Evolutionary conservation across 1,139 yeast genomes (phyloP), one percentile per base, ranked within the genome.

Genomic region (Komagataea norvegica): DNA sequence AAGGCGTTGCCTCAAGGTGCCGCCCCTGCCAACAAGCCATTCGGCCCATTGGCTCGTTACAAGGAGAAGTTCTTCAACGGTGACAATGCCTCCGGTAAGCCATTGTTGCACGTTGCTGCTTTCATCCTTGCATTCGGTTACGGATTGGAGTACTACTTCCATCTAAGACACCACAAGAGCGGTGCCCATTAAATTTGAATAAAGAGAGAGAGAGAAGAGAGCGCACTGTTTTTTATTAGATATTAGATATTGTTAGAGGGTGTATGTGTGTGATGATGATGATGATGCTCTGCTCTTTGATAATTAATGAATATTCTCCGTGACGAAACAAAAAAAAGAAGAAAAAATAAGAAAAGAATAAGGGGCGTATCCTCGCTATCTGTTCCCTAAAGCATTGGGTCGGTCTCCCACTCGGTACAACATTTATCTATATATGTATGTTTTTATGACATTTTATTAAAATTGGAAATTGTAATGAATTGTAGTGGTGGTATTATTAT

Each of bases 1-100:
- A 85, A 89, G 73, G 81, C 88, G 56, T 78, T 91, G 59, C 98
- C 98, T 61, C 89, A 88, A 65, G 98, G 98, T 35, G 72, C 85
- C 47, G 93, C 95, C 46, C 80, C 89, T 48, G 70, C 78, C 48
- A 69, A 72, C 62, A 74, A 78, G 63, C 79, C 93, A 55, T 66
- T 75, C 53, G 77, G 84, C 52, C 79, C 88, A 55, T 64, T 83
- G 52, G 88, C 82, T 55, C 65, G 75, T 65, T 85, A 85, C 73
- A 79, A 75, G 66, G 86, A 82, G 59, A 84, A 81, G 59, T 84
- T 72, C 72, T 79, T 79, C 56, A 83, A 81, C 56, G 85, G 81
- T 51, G 85, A 79, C 55, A 80, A 82, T 55, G 88, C 87, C 56
- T 70, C 81, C 43, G 91, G 88, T 61, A 77, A 75, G 67, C 94